These are phyloP conservation scores for Psilocybe mexicana DNA, from an alignment of 1,284 basidiomycete species.

Conservation along the genomic window DNA sequence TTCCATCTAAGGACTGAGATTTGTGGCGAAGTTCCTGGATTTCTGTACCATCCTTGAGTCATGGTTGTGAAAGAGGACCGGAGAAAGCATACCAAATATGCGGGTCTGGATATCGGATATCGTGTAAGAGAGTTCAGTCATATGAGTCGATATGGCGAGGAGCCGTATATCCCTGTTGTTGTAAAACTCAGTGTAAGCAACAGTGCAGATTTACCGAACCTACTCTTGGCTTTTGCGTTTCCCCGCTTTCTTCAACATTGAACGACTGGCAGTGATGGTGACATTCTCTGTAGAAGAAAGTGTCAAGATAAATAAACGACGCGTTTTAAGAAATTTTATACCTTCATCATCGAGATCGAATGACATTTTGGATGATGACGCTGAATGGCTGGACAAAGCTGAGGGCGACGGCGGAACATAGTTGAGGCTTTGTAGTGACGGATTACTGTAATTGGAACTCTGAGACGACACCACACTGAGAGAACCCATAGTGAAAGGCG, in stretches of 20 bases:
- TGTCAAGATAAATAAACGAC: slow-evolving; percentile 18
- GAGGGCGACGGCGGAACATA: slow-evolving; percentile 44
- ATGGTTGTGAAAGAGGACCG: slow-evolving; percentile 5
- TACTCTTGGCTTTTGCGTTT: slow-evolving; percentile 62
- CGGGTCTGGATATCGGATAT: slow-evolving; percentile 86
- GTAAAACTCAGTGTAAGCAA: slow-evolving; percentile 4
- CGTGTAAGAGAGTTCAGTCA: slow-evolving; percentile 79
- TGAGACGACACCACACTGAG: slow-evolving; percentile 41
- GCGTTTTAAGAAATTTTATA: slow-evolving; percentile 30
- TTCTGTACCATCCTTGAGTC: slow-evolving; percentile 45
- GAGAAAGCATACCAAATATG: slow-evolving; percentile 67
- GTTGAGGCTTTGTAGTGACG: slow-evolving; percentile 37
- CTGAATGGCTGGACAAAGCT: slow-evolving; percentile 37
- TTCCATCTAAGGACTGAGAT: slow-evolving; percentile 62
- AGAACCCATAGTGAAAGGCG: slow-evolving; percentile 42
- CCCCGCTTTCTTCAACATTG: slow-evolving; percentile 43
- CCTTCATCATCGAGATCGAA: slow-evolving; percentile 61
- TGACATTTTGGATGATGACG: slow-evolving; percentile 56
- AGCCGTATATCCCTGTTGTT: slow-evolving; percentile 63
- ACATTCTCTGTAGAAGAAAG: slow-evolving; percentile 53
- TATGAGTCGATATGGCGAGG: slow-evolving; percentile 76
- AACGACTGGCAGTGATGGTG: slow-evolving; percentile 59
- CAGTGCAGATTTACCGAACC: slow-evolving; percentile 26
- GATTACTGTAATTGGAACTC: slow-evolving; percentile 38
- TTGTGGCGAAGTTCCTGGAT: slow-evolving; percentile 85